A percentile compares a stretch with the other conserved stretches of the same genome.
These are phyloP conservation scores for Phlebiopsis gigantea DNA, from an alignment of 768 basidiomycete species.

Conservation along the genomic window DNA sequence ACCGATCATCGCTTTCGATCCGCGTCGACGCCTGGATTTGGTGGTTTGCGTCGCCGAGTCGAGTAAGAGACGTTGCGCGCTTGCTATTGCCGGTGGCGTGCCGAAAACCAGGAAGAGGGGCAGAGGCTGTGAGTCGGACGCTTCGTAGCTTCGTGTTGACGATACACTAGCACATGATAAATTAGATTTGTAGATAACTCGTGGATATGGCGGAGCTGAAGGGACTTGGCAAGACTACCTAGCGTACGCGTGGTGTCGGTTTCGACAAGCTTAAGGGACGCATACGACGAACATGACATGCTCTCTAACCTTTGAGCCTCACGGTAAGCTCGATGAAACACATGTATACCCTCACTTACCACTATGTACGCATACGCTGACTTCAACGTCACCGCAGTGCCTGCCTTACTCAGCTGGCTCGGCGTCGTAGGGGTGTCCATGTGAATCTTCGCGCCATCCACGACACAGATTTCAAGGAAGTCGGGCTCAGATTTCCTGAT, in stretches of 20 bases:
- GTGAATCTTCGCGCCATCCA: constrained; percentile 27
- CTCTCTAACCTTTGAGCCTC: not conserved
- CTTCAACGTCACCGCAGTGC: not conserved
- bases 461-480: constrained; percentile 22
- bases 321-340: not conserved
- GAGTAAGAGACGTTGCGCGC: no score
- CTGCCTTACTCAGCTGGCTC: constrained; percentile 26
- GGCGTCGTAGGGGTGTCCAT: constrained; percentile 24
- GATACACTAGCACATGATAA: not conserved
- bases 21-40: no score
- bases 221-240: not conserved
- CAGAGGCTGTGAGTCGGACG: no score
- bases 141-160: no score
- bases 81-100: no score
- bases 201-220: not conserved
- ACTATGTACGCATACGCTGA: not conserved
- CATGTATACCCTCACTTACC: not conserved
- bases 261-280: no score
- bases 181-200: not conserved
- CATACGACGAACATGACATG: not conserved
- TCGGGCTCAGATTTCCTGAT: constrained; percentile 26
- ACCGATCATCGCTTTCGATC: no score
- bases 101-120: no score
- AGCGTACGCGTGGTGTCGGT: no score
- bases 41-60: no score